Evolutionary conservation across 2,329 filamentous ascomycete species (phyloP).

Genomic region (Verticillium dahliae): DNA sequence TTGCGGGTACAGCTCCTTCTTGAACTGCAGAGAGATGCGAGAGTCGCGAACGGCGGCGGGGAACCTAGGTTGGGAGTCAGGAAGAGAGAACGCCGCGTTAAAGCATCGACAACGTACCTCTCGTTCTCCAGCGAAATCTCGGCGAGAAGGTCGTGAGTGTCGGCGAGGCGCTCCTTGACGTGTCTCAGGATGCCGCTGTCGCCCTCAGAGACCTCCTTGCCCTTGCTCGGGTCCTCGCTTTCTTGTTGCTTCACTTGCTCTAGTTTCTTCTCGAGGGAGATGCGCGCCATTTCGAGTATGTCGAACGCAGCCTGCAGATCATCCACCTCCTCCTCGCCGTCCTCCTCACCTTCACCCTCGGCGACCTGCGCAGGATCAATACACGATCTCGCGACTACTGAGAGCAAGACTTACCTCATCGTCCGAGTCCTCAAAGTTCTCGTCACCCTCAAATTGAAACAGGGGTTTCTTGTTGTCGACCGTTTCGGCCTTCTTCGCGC

Average conservation of each 20-base stretch:
- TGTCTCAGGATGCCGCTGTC: constrained; percentile 42
- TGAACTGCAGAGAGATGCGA: constrained; percentile 69
- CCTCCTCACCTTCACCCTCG: constrained; percentile 33
- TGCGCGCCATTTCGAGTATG: constrained; percentile 72
- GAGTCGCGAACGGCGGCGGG: constrained; percentile 80
- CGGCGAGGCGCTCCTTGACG: constrained; percentile 79
- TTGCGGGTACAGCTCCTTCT: constrained; percentile 69
- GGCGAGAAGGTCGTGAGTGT: constrained; percentile 88
- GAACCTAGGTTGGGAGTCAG: constrained; percentile 45
- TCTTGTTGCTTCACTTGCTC: constrained; percentile 28
- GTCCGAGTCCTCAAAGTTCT: constrained; percentile 82
- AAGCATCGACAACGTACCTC: constrained; percentile 37
- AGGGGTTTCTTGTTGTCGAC: constrained; percentile 61
- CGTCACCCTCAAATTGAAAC: constrained; percentile 91
- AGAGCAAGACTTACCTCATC: constrained; percentile 45
- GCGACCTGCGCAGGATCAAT: constrained; percentile 13
- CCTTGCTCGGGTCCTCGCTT: constrained; percentile 31
- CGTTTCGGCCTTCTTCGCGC: constrained; percentile 28
- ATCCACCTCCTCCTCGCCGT: constrained; percentile 57
- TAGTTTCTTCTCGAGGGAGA: constrained; percentile 54
- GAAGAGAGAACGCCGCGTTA: background rate
- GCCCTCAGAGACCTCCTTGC: constrained; percentile 30
- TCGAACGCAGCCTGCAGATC: constrained; percentile 77
- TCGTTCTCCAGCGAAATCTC: constrained; percentile 98
- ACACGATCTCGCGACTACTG: background rate